A percentile compares a stretch with the other conserved stretches of the same genome.
phyloP scores from a whole-genome alignment of 257 asterid genomes.

The Przewalskia tangutica region DNA sequence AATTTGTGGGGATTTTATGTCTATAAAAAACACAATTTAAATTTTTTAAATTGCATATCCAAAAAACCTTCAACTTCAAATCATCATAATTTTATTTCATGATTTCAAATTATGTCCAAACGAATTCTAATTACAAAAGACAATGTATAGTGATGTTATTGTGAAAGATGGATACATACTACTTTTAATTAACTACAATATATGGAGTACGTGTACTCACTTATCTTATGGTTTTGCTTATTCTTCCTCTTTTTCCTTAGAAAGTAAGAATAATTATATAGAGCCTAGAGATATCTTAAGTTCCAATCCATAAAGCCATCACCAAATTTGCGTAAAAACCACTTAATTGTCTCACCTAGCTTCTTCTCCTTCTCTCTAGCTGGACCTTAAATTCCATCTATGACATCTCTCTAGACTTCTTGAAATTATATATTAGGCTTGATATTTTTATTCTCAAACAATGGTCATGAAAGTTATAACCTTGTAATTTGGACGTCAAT shows the following conservation, averaged over 20 bases:
- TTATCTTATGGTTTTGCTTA: slow-evolving; percentile 12
- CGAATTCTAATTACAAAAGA: neutral
- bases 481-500: neutral
- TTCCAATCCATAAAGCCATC: slow-evolving; percentile 38
- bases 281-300: slow-evolving; percentile 25
- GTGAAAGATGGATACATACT: neutral
- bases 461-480: neutral
- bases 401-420: slow-evolving; percentile 21
- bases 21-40: no score
- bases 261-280: slow-evolving; percentile 8
- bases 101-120: no score
- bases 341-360: slow-evolving; percentile 36
- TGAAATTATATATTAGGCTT: slow-evolving; percentile 12
- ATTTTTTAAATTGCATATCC: no score
- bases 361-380: slow-evolving; percentile 9
- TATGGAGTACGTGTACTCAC: slow-evolving; percentile 3
- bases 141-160: neutral
- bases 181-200: neutral
- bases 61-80: no score
- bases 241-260: neutral
- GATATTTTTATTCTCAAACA: neutral
- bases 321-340: slow-evolving; percentile 52
- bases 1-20: no score
- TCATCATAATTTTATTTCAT: no score
- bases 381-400: slow-evolving; percentile 43